Evolutionary conservation across 495 filamentous ascomycete species (phyloP), one percentile per base, ranked within the genome.

Genomic region (Penicillium mononematosum): DNA sequence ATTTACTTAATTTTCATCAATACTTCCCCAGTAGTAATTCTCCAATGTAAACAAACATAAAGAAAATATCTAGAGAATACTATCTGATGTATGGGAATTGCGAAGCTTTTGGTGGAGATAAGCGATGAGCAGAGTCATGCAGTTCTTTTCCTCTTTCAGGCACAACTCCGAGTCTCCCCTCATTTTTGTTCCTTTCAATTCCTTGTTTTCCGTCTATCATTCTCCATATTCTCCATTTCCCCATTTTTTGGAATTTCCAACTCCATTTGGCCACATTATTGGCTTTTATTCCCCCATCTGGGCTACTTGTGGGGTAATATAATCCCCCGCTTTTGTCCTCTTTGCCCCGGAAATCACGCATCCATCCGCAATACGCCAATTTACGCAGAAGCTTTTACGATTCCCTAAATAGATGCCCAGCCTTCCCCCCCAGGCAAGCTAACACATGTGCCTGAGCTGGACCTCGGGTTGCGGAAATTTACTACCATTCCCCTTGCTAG

Each of bases 401-500:
- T 31, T 34, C 10, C 31, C 31, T 34, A 8, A 12, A 31, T 17
- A 7, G 19, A 31, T 48, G 45, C 45, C 27, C 45, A 48, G 45
- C n/a, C 50, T 20, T 41, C 24, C 22, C 22, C 20, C 22, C 27
- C 5, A 12, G n/a, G 1, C 25, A 46, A 36, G 20, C 44, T 20
- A 24, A 29, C 43, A 47, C 53, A 55, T 55, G 53, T 46, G 34
- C 52, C 52, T 47, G 44, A n/a, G n/a, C 39, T 27, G 50, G 46
- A 39, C 53, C 53, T 46, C 43, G 53, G 53, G 44, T 20, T 20
- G 32, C 22, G 24, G 17, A 20, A 45, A 39, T 36, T 9, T 9
- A 29, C 31, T 27, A 9, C 14, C 10, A 41, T 55, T 39, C 27
- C 4, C 29, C 32, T 44, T 44, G 16, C 31, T 55, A 47, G 31